Evolutionary conservation across 805 yeast species (phyloP), one percentile per base, ranked within the genome.

Genomic region (Kluyveromyces wickerhamii): DNA sequence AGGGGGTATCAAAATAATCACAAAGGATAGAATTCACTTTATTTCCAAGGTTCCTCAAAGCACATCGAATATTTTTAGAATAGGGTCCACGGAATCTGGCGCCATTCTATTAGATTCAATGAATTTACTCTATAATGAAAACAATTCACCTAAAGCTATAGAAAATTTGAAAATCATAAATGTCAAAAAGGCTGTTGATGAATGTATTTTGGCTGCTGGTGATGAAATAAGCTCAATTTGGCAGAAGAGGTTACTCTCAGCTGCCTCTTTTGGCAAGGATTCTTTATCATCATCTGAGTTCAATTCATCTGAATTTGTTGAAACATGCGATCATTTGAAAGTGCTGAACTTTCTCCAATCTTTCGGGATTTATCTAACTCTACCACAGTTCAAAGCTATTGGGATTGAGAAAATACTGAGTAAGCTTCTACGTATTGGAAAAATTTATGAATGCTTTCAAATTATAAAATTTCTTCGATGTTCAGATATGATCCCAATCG

Each of bases 61-160:
- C 0, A 72, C 82, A 0, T 67, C 70, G 3, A 75, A 77, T 24
- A 68, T 84, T 5, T 86, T 86, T 56, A 74, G 72, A 48, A 74
- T 88, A 31, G 98, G 97, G 0, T 85, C 96, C 0, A 71, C 84
- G 0, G 71, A 83, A 21, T 82, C 96, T 1, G 70, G 92, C 21
- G 85, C 95, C 2, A 79, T 89, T 16, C 60, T 92, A 21, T 60
- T 85, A 7, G 96, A 88, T 57, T 81, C 95, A 7, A 68, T 77
- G 24, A 79, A 77, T 26, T 69, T 81, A 39, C 60, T 86, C 7
- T 24, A 38, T 8, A 26, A 35, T 3, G 72, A 74, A 10, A 61
- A 62, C 25, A 79, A 79, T 44, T 73, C 92, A 0, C 85, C 95
- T 0, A 79, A 79, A 47, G 89, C 95, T 0, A 84, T 82, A 49